Evolutionary conservation across 2,329 filamentous ascomycete species (phyloP).

Genomic region (Paracamarosporium sp.): DNA sequence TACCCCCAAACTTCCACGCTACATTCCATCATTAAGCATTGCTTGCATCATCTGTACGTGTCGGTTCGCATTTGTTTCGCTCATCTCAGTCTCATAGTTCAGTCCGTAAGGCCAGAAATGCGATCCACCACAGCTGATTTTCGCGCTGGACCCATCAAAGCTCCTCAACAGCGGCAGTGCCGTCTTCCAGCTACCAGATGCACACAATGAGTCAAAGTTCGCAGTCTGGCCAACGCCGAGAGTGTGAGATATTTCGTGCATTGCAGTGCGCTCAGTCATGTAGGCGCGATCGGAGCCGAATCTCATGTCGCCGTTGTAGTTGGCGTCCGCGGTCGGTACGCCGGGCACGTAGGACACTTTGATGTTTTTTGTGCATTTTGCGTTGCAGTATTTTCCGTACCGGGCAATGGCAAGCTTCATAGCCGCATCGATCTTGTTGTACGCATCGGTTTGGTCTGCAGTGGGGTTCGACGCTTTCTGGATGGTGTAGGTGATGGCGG

Average conservation of each 20-base stretch:
- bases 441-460: slow-evolving; percentile 41
- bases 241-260: slow-evolving; percentile 45
- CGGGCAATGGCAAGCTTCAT: slow-evolving; percentile 39
- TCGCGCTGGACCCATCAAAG: slow-evolving; percentile 37
- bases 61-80: slow-evolving; percentile 41
- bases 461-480: slow-evolving; percentile 35
- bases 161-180: slow-evolving; percentile 38
- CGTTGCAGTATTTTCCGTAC: slow-evolving; percentile 29
- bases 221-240: slow-evolving; percentile 42
- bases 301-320: slow-evolving; percentile 42
- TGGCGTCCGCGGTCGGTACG: slow-evolving; percentile 43
- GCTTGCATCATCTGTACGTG: slow-evolving; percentile 42
- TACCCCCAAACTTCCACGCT: not conserved
- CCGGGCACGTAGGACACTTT: slow-evolving; percentile 38
- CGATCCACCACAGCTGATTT: slow-evolving; percentile 39
- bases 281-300: slow-evolving; percentile 41
- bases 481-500: slow-evolving; percentile 34
- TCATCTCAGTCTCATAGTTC: slow-evolving; percentile 45
- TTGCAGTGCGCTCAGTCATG: slow-evolving; percentile 44
- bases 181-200: slow-evolving; percentile 39
- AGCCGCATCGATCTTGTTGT: slow-evolving; percentile 37
- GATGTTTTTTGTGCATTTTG: slow-evolving; percentile 31
- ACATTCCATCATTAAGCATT: slow-evolving; percentile 43
- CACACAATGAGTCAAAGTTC: slow-evolving; percentile 37
- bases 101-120: slow-evolving; percentile 46